Evolutionary conservation across 2,329 filamentous ascomycete species (phyloP), one percentile per base, ranked within the genome.

Genomic region (Didymella sp.): DNA sequence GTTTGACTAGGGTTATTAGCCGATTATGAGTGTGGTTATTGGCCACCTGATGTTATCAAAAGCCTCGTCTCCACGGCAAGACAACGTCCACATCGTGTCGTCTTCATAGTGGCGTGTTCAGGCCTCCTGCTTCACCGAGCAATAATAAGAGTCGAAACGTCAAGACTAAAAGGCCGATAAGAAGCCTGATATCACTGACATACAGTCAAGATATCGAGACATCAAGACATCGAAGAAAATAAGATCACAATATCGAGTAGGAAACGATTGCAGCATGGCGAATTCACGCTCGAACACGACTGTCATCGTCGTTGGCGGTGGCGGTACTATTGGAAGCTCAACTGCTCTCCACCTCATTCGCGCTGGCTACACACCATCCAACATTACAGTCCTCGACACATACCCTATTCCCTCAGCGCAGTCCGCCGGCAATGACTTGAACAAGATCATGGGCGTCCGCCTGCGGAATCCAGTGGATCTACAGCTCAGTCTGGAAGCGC

Each of bases 331-430:
- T 71, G 82, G 82, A 12, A 78, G 77, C 30, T 44, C 42, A 22
- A 82, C 81, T n/a, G 81, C 82, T n/a, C 73, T 82, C 19, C 78
- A 83, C 61, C 74, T 84, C 6, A 78, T 81, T 24, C 76, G 80
- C 27, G 73, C 78, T 47, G 81, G 81, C 37, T 83, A 82, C 63
- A 76, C 73, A 35, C 69, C 71, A 4, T 71, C 76, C 0, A 76
- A 80, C 58, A 75, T 84, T 53, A 81, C 75, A 4, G 77, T 83
- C 6, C 71, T 84, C 11, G 81, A 83, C 58, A 76, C 77, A 0
- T 76, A 81, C 53, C 72, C 72, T 0, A 76, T 81, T 3, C 80
- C 81, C 1, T 82, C 79, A 5, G 68, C 73, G 5, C 80, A 81
- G 48, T 78, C 80, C 13, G 80, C 80, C 3, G 80, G 80, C n/a